phyloP scores from a whole-genome alignment of 768 basidiomycete species.

The Russula sp. region DNA sequence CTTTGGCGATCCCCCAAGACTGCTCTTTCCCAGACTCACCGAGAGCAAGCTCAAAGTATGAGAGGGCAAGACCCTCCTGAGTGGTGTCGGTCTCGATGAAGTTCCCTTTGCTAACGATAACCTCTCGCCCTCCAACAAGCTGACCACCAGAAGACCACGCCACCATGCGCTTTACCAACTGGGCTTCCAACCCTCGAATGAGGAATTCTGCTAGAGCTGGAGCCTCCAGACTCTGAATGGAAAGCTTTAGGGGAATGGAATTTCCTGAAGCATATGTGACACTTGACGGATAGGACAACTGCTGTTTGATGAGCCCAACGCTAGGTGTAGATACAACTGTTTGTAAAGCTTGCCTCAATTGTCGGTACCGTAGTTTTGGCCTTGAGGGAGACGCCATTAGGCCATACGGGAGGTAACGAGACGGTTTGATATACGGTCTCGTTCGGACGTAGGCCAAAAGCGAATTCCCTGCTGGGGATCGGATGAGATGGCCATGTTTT shows the following conservation, averaged over 20 bases:
- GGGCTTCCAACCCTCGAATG: constrained; percentile 29
- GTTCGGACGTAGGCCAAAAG: constrained; percentile 20
- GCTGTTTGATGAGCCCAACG: background rate
- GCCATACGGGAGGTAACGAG: constrained; percentile 24
- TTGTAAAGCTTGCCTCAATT: constrained; percentile 26
- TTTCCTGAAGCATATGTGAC: constrained; percentile 35
- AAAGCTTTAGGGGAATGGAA: constrained; percentile 33
- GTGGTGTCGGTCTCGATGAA: constrained; percentile 27
- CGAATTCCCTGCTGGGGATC: constrained; percentile 29
- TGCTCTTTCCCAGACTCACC: constrained; percentile 33
- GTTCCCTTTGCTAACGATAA: constrained; percentile 22
- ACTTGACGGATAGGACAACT: constrained; percentile 36
- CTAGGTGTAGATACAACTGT: background rate
- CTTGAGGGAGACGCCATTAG: constrained; percentile 3
- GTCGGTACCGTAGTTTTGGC: constrained; percentile 16
- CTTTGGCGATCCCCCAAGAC: constrained; percentile 32
- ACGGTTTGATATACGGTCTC: constrained; percentile 29
- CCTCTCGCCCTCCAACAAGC: constrained; percentile 28
- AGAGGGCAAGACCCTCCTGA: constrained; percentile 31
- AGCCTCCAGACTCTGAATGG: constrained; percentile 30
- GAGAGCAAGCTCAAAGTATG: constrained; percentile 32
- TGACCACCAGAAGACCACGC: constrained; percentile 26
- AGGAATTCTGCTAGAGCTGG: constrained; percentile 36
- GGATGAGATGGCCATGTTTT: constrained; percentile 35
- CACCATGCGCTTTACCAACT: constrained; percentile 32